Evolutionary conservation across 306 rosid species (phyloP).

Genomic region (Senna siamea): DNA sequence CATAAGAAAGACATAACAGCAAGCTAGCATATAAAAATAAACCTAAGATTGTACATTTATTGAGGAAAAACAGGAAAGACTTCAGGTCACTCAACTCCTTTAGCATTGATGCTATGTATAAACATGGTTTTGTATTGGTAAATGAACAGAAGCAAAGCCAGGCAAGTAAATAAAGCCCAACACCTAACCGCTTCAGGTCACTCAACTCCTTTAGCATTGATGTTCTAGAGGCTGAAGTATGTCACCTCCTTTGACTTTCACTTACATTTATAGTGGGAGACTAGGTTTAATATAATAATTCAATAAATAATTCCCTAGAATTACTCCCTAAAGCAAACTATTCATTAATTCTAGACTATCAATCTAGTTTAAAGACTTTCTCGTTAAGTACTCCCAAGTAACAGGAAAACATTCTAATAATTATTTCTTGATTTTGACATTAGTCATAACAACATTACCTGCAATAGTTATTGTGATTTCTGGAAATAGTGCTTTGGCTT

Average conservation of each 20-base stretch:
- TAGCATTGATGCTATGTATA: constrained; percentile 1
- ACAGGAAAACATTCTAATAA: background rate
- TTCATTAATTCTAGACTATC: background rate
- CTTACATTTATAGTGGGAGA: background rate
- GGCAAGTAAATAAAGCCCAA: background rate
- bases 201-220: constrained; percentile 8
- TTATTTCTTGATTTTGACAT: too few relatives aligned
- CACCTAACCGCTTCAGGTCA: background rate
- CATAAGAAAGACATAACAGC: constrained; percentile 5
- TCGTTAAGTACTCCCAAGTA: background rate
- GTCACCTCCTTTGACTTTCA: background rate
- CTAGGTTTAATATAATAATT: background rate
- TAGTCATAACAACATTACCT: background rate
- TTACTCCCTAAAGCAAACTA: background rate
- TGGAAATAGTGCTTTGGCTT: background rate
- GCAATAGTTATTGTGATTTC: constrained; percentile 1
- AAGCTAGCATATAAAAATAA: constrained; percentile 8
- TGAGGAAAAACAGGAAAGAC: background rate
- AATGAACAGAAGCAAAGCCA: background rate
- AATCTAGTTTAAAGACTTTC: background rate
- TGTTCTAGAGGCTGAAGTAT: too few relatives aligned
- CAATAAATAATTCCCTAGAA: background rate
- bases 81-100: constrained; percentile 9
- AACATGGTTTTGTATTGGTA: constrained; percentile 1
- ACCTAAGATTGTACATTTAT: background rate